Evolutionary conservation across 345 rosid species (phyloP).

Genomic region (Gossypium bickii): DNA sequence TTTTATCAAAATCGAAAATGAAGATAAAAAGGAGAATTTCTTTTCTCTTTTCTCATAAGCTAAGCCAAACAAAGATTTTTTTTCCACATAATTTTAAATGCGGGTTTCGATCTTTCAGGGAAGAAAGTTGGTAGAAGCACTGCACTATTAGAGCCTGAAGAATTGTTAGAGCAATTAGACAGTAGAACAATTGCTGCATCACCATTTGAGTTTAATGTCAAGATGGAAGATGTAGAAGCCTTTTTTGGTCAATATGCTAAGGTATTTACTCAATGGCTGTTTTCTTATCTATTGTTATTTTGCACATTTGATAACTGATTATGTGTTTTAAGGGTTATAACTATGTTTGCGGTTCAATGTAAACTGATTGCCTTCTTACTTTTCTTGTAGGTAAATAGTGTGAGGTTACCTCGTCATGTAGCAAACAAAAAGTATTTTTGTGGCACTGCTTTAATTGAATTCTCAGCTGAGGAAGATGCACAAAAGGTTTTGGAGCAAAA

Average conservation of each 20-base stretch:
- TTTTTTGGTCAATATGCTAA: conserved; percentile 64
- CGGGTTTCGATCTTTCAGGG: conserved; percentile 37
- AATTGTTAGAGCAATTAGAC: conserved; percentile 67
- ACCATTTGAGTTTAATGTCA: conserved; percentile 56
- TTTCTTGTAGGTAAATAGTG: conserved; percentile 64
- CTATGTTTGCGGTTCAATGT: background rate
- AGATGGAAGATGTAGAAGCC: conserved; percentile 63
- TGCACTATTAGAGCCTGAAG: conserved; percentile 58
- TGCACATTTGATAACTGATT: background rate
- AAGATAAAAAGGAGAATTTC: background rate
- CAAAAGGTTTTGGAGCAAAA: conserved; percentile 48
- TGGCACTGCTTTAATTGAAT: conserved; percentile 87
- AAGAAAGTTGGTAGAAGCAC: conserved; percentile 70
- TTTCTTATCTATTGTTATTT: background rate
- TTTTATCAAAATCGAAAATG: background rate
- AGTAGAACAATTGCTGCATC: conserved; percentile 70
- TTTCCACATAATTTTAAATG: background rate
- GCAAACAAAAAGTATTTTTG: conserved; percentile 61
- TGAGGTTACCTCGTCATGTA: conserved; percentile 87
- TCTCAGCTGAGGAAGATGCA: conserved; percentile 72
- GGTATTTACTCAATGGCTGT: conserved; percentile 33
- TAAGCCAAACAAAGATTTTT: background rate
- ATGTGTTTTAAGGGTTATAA: background rate
- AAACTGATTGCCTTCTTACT: background rate
- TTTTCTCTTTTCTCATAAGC: background rate